Base-by-base conservation (phyloP, 108 stramenopile species). In the Fragilariopsis cylindrus region DNA sequence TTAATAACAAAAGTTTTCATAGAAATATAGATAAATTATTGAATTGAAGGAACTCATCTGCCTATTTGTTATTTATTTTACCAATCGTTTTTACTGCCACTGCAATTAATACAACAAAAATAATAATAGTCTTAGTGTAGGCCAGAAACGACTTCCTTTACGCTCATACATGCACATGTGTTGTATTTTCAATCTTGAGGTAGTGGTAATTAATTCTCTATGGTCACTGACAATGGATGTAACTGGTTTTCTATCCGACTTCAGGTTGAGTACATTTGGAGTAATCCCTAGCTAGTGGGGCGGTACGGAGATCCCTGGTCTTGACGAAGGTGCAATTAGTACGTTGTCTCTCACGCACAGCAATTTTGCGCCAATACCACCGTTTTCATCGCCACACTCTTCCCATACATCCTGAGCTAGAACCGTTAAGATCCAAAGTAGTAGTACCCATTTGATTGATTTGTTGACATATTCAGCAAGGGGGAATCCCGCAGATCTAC, bases 251-350 rank as follows among this genome's bases (percentile, higher is more conserved):
- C 60, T 16, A 11, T 62, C 21, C 18, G 11, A 13, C 60, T 62
- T 19, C 12, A 53, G 21, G 21, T 21, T 21, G 21, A 21, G 21
- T 21, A 21, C 21, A 21, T 21, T 21, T 21, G 21, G 1, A 21
- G 21, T 21, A 21, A 21, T 21, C 21, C 21, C 21, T 21, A 21
- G 21, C 62, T 63, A 82, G 48, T 82, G 72, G 18, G 85, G 85
- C 41, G 85, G 82, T 40, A 80, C 72, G 1, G 57, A 21, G 60
- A 86, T 81, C 18, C 82, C 85, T 30, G 85, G 82, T 49, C 67
- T 45, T 16, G 73, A 70, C 1, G 48, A 21, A 18, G 79, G 76
- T 7, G 85, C 85, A 41, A 80, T 44, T 19, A 86, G 76, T 13
- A 86, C 79, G 13, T 80, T 74, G 53, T 80, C 47, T 57, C 64